Percentiles rank a stretch among this genome's conserved stretches.
phyloP scores from a whole-genome alignment of 108 stramenopile genomes.

The Epithemia pelagica region DNA sequence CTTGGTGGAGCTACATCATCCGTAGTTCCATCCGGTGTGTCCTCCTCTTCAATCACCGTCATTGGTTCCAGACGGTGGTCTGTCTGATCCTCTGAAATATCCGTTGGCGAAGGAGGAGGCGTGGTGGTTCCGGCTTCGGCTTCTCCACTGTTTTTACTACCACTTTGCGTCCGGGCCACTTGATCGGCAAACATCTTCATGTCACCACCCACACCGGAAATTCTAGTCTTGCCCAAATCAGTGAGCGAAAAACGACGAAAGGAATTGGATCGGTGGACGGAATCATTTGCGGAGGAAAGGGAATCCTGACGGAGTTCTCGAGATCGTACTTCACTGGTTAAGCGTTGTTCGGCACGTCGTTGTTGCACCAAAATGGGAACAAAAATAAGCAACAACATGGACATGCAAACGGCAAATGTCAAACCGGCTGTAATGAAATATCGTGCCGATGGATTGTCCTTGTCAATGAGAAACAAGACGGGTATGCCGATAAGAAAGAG shows the following conservation, averaged over 20 bases:
- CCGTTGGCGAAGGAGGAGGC: too few relatives aligned
- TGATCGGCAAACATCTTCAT: not conserved
- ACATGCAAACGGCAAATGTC: conserved; percentile 22
- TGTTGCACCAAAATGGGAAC: conserved; percentile 18
- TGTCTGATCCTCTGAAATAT: too few relatives aligned
- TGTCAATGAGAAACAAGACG: conserved; percentile 21
- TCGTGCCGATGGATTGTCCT: conserved; percentile 18
- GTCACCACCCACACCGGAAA: not conserved
- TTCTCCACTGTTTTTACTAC: too few relatives aligned
- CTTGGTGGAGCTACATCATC: too few relatives aligned
- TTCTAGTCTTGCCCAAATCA: not conserved
- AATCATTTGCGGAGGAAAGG: not conserved
- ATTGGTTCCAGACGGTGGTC: too few relatives aligned
- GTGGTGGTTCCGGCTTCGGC: too few relatives aligned
- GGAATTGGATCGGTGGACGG: not conserved
- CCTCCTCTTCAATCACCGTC: too few relatives aligned
- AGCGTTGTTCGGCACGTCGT: not conserved
- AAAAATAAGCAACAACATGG: conserved; percentile 42
- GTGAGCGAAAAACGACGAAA: not conserved
- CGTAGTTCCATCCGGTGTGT: too few relatives aligned
- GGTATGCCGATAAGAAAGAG: conserved; percentile 29
- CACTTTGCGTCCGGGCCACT: too few relatives aligned
- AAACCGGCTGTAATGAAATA: conserved; percentile 30
- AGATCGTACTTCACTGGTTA: too few relatives aligned
- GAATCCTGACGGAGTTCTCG: not conserved